phyloP scores from a whole-genome alignment of 2,329 filamentous ascomycete genomes.

The Curvularia eragrostidis region DNA sequence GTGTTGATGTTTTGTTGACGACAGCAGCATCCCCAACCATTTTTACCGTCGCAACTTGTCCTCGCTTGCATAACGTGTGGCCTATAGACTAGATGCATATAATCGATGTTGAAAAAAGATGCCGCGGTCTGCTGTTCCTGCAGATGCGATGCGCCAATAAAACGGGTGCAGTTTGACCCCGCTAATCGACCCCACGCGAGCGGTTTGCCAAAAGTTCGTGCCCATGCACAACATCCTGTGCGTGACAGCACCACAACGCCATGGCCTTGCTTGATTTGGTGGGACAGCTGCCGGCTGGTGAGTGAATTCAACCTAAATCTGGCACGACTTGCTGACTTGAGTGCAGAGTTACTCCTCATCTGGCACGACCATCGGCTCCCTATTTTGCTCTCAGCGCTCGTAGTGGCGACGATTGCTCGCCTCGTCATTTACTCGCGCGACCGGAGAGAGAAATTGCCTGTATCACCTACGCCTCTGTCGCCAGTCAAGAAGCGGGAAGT shows the following conservation, averaged over 20 bases:
- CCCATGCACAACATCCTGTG: constrained; percentile 3
- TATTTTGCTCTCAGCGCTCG: constrained; percentile 42
- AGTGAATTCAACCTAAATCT: not conserved
- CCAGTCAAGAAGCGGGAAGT: constrained; percentile 42
- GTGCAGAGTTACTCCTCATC: constrained; percentile 44
- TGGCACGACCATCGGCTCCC: constrained; percentile 48
- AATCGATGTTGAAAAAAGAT: not conserved
- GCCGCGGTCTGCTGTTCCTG: constrained; percentile 4
- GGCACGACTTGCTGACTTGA: constrained; percentile 4
- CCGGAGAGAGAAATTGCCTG: constrained; percentile 37
- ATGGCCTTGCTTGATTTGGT: constrained; percentile 24
- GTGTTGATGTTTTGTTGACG: not conserved
- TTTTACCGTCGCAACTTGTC: too few species aligned
- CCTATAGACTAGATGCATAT: too few species aligned
- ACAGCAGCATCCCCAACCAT: not conserved
- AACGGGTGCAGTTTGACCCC: constrained; percentile 16
- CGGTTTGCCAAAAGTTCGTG: constrained; percentile 26
- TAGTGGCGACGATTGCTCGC: constrained; percentile 39
- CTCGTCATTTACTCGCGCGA: constrained; percentile 36
- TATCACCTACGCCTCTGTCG: constrained; percentile 42
- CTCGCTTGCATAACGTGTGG: not conserved
- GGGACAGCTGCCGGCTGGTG: constrained; percentile 29
- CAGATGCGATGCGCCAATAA: constrained; percentile 18
- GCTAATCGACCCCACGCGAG: constrained; percentile 29
- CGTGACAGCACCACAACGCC: constrained; percentile 10